Base-by-base conservation (phyloP, 1,284 basidiomycete species). In the Lignosus rhinocerotis region DNA sequence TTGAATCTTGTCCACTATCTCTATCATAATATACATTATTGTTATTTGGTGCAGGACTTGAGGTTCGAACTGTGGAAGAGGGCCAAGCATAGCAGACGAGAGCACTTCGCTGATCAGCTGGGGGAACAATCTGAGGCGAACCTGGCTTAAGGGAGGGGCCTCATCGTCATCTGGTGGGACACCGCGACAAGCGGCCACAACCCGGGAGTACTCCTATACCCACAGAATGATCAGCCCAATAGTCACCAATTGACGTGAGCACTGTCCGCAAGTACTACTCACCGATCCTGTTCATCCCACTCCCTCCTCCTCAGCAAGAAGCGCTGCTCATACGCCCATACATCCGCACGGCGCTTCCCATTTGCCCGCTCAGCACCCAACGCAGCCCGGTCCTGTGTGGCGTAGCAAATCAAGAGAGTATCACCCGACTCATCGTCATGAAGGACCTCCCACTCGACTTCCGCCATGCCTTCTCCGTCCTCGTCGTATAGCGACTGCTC, bases 221-320 rank as follows among this genome's bases (percentile, higher is more conserved):
- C 16, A 34, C 1, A 19, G 17, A 10, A 14, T 16, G 47, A 19
- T 34, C 19, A 41, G 38, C 45, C 30, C 49, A 21, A 25, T n/a
- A 14, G 10, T 7, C 16, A 3, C 21, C 17, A 33, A 12, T 39
- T 6, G 25, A 9, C n/a, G n/a, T 36, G 2, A 2, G 3, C 38
- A 34, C 32, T 19, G 16, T 12, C 14, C 33, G 16, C 30, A 31
- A 25, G 31, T 6, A 16, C 39, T 10, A 64, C 71, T 21, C 46
- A 73, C 72, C 62, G 49, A 38, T 71, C 69, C 30, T 64, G 57
- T 33, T 58, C 67, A 54, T 78, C 73, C 52, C 66, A 53, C n/a
- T 70, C 71, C 39, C 70, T 70, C 55, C 68, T 67, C 42, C 71
- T 63, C 5, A 79, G 67, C 5, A 71, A 59, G 57, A 79, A 80